Base-by-base conservation (phyloP, 139 green algal genomes). In the Yamagishiella unicocca region DNA sequence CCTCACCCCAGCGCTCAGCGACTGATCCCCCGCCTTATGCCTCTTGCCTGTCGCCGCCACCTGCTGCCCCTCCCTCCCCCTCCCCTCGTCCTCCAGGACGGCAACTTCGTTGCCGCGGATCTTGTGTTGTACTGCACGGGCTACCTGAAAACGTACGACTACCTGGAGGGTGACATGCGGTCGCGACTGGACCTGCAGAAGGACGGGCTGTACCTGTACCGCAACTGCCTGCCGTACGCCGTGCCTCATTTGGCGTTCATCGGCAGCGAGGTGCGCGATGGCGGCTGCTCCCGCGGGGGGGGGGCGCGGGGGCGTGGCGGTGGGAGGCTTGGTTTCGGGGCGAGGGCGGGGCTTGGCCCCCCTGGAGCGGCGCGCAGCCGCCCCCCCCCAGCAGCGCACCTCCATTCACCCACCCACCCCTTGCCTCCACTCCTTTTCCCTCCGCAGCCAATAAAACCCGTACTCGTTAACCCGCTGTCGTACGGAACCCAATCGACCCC, bases 121-220 rank as follows among this genome's bases (percentile, higher is more conserved):
- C 50, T 87, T 0, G 64, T 92, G 22, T 35, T 92, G 55, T 89
- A 90, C 76, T 92, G 85, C 89, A 92, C 86, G 0, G 85, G 89
- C 35, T 90, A 89, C 86, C 24, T n/a, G 33, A 89, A 87, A 61
- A 75, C 61, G 8, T 90, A 89, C 61, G 68, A 88, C 4, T 92
- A 84, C 43, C 82, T 92, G 43, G 85, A 89, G 14, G 75, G 66
- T 4, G 85, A 74, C 31, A 68, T 82, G 62, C 84, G 82, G 50
- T 38, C 78, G 19, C 61, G 62, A 31, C 89, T 92, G 33, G 89
- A 83, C 22, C 14, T 92, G 35, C 90, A 90, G 38, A 89, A 90
- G 75, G 90, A 92, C 77, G 90, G 90, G 4, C 70, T 92, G 76
- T 89, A 89, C 53, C 87, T 92, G n/a, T 92, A 90, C 82, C 90